Base-by-base conservation (phyloP, 129 eudicot species). In the Cynara cardunculus region DNA sequence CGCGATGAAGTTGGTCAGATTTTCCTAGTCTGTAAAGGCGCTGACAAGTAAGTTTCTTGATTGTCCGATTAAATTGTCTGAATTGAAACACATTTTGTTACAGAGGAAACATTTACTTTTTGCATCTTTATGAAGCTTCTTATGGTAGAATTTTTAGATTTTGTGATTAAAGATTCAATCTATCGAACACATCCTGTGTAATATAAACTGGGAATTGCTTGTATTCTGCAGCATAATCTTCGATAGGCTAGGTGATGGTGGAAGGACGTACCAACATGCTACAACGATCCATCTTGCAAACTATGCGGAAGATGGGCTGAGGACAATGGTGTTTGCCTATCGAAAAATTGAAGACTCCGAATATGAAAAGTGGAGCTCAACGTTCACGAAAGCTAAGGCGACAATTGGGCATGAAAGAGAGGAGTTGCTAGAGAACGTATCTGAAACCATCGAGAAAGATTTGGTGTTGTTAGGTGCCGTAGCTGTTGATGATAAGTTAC, bases 401-500 rank as follows among this genome's bases (percentile, higher is more conserved):
- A 76, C 77, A 56, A 80, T 88, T 5, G 91, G 91, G 4, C 81
- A 81, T 31, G 84, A 85, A 85, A 85, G 91, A 77, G 91, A 88
- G 8, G 87, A 88, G 65, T 61, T 80, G 73, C 64, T 88, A 26
- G 91, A 88, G 71, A 70, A 30, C 74, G 84, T 85, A 67, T 85
- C 87, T 53, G 89, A 85, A 61, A 68, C 9, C 64, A 88, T 88
- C 19, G 89, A 88, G 89, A 85, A 82, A 73, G 86, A 82, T 75
- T 71, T 88, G 77, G 75, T 76, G 41, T 82, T 85, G 75, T 61
- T 85, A 79, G 91, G 89, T 24, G 89, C 87, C 13, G 89, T 88
- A 79, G 91, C 89, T 25, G 91, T 85, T 79, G 91, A 88, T 72
- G 89, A 88, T 76, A 88, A 88, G 87, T 83, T 88, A 80, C 89